phyloP scores from a whole-genome alignment of 176 grass and related monocot species.

The Avena atlantica region DNA sequence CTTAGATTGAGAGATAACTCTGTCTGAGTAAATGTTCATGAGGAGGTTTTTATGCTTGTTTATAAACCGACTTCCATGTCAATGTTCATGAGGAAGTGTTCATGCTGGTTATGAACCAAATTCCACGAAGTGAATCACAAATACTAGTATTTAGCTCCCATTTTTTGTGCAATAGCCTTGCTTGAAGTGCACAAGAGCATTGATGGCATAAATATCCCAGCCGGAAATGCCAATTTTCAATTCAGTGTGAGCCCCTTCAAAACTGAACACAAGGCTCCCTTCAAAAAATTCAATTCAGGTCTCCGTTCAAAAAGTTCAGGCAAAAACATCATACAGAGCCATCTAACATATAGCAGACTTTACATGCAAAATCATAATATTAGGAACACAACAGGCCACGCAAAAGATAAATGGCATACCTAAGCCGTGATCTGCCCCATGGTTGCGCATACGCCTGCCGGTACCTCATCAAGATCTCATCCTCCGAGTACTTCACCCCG shows the following conservation, averaged over 20 bases:
- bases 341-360: neutral
- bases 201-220: slow-evolving; percentile 25
- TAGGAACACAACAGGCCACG: neutral
- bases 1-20: neutral
- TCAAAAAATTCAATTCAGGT: neutral
- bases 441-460: slow-evolving; percentile 72
- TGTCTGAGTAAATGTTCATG: neutral
- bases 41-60: neutral
- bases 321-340: neutral
- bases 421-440: slow-evolving; percentile 89
- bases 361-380: neutral
- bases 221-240: slow-evolving; percentile 16
- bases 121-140: neutral
- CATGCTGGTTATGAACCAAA: neutral
- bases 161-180: neutral
- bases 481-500: slow-evolving; percentile 83
- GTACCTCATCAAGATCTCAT: slow-evolving; percentile 87
- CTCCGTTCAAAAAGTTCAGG: neutral
- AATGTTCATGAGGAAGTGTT: slow-evolving; percentile 6
- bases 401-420: slow-evolving; percentile 47
- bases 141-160: neutral
- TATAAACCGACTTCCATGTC: neutral
- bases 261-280: neutral
- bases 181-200: slow-evolving; percentile 10
- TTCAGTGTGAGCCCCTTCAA: neutral